Conservation (phyloP, 257 asterid species). For the Solanum bulbocastanum region DNA sequence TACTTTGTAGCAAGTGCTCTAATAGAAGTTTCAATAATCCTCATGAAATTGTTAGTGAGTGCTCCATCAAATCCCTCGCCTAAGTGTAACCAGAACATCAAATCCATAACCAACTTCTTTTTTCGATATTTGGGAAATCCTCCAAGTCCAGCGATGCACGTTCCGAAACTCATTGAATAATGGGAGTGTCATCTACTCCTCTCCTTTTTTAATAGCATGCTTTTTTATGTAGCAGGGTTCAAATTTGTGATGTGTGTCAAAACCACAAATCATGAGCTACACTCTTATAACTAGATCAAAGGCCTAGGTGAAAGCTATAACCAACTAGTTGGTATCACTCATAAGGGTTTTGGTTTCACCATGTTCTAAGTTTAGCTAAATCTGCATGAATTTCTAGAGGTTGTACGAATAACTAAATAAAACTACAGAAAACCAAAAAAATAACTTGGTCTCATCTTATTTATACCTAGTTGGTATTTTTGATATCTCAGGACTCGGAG, state of each 20-base stretch:
- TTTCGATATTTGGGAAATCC: not conserved
- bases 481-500: not conserved
- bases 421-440: not conserved
- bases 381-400: not conserved
- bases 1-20: conserved; percentile 17
- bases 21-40: conserved; percentile 15
- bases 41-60: conserved; percentile 4
- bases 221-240: not conserved
- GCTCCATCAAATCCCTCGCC: conserved; percentile 13
- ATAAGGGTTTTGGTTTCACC: not conserved
- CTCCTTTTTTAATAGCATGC: not conserved
- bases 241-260: not conserved
- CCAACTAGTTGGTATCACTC: not conserved
- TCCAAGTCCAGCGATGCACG: not conserved
- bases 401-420: not conserved
- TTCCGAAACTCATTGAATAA: not conserved
- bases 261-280: not conserved
- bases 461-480: not conserved
- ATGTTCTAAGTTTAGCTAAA: not conserved
- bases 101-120: not conserved
- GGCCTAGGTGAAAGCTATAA: not conserved
- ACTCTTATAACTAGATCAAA: not conserved
- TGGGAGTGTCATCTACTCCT: not conserved
- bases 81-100: not conserved
- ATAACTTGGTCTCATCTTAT: not conserved